Evolutionary conservation across 768 basidiomycete genomes (phyloP).

Genomic region (Calocybe indica): DNA sequence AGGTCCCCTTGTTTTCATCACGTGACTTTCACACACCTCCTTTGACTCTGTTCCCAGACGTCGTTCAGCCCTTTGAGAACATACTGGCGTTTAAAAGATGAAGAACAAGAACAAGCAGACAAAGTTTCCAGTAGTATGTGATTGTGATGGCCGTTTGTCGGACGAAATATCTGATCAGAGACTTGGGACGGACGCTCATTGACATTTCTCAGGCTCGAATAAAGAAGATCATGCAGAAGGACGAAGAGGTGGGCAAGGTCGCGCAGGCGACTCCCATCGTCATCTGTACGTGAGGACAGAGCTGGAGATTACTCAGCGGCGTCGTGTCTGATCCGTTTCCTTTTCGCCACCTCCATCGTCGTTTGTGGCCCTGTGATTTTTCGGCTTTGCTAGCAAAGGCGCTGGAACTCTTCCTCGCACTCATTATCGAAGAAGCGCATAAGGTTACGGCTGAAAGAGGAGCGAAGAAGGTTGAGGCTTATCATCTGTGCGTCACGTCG

Average conservation of each 20-base stretch:
- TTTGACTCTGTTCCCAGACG: no score
- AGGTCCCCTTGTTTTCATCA: no score
- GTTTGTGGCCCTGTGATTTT: no score
- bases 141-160: not conserved
- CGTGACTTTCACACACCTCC: no score
- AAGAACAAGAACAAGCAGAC: slow-evolving; percentile 91
- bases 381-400: slow-evolving; percentile 77
- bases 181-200: slow-evolving; percentile 1
- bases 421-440: slow-evolving; percentile 76
- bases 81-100: slow-evolving; percentile 32
- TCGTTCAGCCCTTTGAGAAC: no score
- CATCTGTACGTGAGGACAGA: slow-evolving; percentile 64
- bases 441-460: slow-evolving; percentile 76
- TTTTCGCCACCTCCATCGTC: not conserved
- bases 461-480: slow-evolving; percentile 85
- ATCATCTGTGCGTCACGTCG: slow-evolving; percentile 75
- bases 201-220: slow-evolving; percentile 71
- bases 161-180: not conserved
- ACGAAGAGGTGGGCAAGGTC: slow-evolving; percentile 98
- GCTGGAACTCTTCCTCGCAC: slow-evolving; percentile 83
- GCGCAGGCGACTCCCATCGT: slow-evolving; percentile 95
- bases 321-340: no score
- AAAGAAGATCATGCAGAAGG: slow-evolving; percentile 99
- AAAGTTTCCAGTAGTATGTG: slow-evolving; percentile 82
- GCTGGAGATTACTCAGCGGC: not conserved